Conservation (phyloP, 139 green algal genomes). For the Chlorella ohadii region DNA sequence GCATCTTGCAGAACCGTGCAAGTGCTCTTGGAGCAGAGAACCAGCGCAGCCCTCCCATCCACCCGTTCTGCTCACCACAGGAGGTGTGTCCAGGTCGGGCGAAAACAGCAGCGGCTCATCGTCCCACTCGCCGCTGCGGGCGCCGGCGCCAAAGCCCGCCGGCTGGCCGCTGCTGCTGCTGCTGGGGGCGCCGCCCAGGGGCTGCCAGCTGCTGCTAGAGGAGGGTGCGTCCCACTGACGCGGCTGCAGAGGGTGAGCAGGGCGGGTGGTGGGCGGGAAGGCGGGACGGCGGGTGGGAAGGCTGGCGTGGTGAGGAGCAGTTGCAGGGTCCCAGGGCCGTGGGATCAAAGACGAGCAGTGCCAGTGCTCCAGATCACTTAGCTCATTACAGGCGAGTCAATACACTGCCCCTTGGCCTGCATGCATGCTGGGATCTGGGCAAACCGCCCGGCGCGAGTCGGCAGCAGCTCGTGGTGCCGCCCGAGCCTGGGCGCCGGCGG, state of each 20-base stretch:
- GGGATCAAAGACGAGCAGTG: background rate
- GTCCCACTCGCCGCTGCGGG: background rate
- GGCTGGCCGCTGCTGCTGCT: slow-evolving; percentile 14
- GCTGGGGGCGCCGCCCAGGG: background rate
- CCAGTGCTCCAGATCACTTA: no score
- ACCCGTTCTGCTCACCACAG: slow-evolving; percentile 22
- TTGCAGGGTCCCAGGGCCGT: background rate
- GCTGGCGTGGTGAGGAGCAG: background rate
- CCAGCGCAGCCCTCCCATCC: no score
- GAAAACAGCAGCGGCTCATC: slow-evolving; percentile 12
- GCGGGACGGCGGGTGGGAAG: background rate
- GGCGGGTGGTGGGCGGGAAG: background rate
- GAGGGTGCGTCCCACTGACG: background rate
- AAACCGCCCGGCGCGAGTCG: no score
- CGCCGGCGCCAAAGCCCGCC: background rate
- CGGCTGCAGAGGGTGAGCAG: background rate
- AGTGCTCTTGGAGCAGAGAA: no score
- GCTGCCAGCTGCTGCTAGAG: no score
- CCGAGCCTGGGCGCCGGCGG: background rate
- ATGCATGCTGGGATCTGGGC: no score
- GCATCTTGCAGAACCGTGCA: no score
- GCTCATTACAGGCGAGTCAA: no score
- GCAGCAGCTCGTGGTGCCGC: background rate
- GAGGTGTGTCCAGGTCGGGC: background rate
- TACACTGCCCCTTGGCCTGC: no score